These are phyloP conservation scores for Micromonas pusilla DNA, from an alignment of 139 green algal species.

Conservation along the genomic window DNA sequence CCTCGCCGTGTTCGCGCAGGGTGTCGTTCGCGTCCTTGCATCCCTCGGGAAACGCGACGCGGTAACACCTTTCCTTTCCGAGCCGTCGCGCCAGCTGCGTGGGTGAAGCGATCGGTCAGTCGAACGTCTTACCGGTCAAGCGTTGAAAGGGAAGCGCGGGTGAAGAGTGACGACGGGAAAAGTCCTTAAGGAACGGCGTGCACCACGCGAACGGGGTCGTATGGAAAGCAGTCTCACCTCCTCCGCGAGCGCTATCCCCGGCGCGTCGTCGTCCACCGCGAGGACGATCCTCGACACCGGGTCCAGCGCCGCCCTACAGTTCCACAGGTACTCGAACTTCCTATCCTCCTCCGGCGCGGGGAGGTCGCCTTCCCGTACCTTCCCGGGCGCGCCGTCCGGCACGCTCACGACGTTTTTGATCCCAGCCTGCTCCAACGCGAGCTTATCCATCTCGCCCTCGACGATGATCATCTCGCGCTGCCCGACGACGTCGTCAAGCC, in stretches of 20 bases:
- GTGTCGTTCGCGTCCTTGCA: slow-evolving; percentile 92
- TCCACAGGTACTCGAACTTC: slow-evolving; percentile 74
- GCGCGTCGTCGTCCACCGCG: slow-evolving; percentile 73
- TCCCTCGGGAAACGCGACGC: slow-evolving; percentile 46
- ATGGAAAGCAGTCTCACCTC: slow-evolving; percentile 41
- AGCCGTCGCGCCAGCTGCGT: slow-evolving; percentile 73
- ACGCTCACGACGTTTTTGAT: slow-evolving; percentile 66
- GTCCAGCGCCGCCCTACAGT: slow-evolving; percentile 48
- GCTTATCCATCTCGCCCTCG: slow-evolving; percentile 90
- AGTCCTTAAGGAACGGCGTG: no score
- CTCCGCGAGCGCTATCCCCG: slow-evolving; percentile 69
- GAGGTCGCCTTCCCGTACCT: slow-evolving; percentile 49
- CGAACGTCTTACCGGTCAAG: no score
- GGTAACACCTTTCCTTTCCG: slow-evolving; percentile 66
- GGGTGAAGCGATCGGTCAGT: no score
- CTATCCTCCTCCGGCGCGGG: slow-evolving; percentile 52
- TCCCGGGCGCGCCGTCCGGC: slow-evolving; percentile 58
- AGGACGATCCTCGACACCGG: slow-evolving; percentile 48
- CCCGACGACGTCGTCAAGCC: slow-evolving; percentile 68
- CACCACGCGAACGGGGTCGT: no score
- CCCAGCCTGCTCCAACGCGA: slow-evolving; percentile 61
- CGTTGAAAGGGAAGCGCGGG: no score
- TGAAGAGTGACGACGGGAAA: no score
- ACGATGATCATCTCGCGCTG: slow-evolving; percentile 61
- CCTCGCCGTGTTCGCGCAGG: slow-evolving; percentile 58